Conservation (phyloP, 257 asterid genomes). For the Solanum arcanum region DNA sequence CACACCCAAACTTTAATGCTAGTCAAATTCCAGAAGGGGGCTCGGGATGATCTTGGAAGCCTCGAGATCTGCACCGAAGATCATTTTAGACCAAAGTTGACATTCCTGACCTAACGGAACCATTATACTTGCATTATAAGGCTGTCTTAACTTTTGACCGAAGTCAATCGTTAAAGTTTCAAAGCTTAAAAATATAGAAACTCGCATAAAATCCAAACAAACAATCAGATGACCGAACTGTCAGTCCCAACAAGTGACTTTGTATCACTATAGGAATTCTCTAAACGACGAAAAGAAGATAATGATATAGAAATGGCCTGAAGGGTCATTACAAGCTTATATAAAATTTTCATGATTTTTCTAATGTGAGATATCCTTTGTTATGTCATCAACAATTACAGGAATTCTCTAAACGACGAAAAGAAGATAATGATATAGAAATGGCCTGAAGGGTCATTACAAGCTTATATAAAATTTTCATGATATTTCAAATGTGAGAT, state of each 20-base stretch:
- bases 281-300: neutral
- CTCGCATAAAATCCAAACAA: neutral
- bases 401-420: neutral
- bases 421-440: neutral
- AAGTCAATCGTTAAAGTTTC: neutral
- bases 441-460: neutral
- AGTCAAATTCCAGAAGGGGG: neutral
- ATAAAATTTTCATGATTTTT: no score
- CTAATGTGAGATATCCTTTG: neutral
- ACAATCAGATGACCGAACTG: neutral
- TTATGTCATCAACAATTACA: neutral
- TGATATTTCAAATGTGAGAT: neutral
- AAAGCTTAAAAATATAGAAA: neutral
- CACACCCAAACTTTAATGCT: neutral
- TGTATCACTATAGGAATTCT: neutral
- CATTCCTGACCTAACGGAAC: neutral
- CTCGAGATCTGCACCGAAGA: neutral
- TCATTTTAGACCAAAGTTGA: no score
- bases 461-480: no score
- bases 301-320: neutral
- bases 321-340: no score
- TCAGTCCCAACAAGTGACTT: no score
- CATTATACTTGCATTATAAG: neutral
- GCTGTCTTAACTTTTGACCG: no score
- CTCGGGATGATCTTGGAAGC: neutral